Evolutionary conservation across 495 filamentous ascomycete genomes (phyloP).

Genomic region (Barbatosphaeria neglecta): DNA sequence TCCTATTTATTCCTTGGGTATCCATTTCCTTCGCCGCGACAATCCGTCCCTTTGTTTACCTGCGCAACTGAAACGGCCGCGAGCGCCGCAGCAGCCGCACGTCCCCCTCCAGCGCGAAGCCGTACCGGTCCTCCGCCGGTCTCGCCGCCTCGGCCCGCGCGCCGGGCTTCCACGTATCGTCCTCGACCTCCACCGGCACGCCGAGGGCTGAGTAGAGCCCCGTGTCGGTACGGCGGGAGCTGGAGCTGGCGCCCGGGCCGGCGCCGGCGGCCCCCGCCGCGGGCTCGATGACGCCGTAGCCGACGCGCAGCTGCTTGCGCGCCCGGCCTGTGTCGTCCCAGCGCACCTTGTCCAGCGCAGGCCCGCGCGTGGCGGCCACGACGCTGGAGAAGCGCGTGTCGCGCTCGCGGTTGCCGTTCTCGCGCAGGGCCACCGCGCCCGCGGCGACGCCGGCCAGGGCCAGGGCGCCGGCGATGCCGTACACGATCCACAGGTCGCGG

Average conservation of each 20-base stretch:
- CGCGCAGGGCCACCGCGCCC: conserved; percentile 16
- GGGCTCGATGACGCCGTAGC: conserved; percentile 19
- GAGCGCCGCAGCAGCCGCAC: conserved; percentile 11
- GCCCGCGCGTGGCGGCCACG: conserved; percentile 24
- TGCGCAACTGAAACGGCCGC: not conserved
- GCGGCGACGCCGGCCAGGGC: conserved; percentile 9
- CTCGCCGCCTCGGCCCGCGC: no score
- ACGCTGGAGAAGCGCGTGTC: conserved; percentile 24
- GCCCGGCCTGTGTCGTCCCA: conserved; percentile 12
- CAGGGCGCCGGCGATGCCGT: conserved; percentile 18
- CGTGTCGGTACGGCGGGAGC: no score
- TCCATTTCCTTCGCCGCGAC: no score
- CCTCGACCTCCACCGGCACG: not conserved
- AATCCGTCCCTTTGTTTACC: no score
- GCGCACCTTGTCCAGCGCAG: conserved; percentile 15
- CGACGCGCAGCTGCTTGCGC: conserved; percentile 13
- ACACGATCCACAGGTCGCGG: conserved; percentile 27
- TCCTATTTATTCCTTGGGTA: no score
- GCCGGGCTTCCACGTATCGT: conserved; percentile 4
- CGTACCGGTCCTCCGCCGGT: conserved; percentile 13
- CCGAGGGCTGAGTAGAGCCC: no score
- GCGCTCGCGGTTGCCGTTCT: conserved; percentile 19
- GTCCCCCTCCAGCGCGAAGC: conserved; percentile 25
- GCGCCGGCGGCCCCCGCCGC: conserved; percentile 1
- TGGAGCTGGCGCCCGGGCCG: conserved; percentile 2